Evolutionary conservation across 2,329 filamentous ascomycete species (phyloP).

Genomic region (Ophiostoma fasciatum): DNA sequence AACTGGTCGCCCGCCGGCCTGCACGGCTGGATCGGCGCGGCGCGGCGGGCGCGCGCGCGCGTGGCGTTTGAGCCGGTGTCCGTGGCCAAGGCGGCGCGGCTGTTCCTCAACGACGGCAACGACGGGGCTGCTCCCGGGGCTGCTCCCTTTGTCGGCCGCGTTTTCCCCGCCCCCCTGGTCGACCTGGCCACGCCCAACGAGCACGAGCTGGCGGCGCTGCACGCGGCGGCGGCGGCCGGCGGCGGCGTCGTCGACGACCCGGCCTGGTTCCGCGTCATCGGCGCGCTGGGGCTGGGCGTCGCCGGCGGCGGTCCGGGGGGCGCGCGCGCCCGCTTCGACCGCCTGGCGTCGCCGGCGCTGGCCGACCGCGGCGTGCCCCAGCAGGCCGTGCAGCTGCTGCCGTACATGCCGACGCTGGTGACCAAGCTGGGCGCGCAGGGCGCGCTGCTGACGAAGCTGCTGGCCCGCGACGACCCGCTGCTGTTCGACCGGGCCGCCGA

Average conservation of each 20-base stretch:
- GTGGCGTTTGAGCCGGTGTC: slow-evolving; percentile 86
- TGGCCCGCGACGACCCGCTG: slow-evolving; percentile 52
- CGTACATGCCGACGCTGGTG: slow-evolving; percentile 72
- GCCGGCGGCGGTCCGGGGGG: slow-evolving; percentile 21
- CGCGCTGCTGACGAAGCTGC: slow-evolving; percentile 58
- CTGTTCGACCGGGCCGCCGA: slow-evolving; percentile 47
- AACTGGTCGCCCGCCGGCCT: slow-evolving; percentile 65
- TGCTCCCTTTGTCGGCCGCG: not conserved
- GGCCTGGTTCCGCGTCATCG: slow-evolving; percentile 68
- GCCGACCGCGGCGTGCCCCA: slow-evolving; percentile 73
- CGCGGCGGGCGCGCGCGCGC: slow-evolving; percentile 36
- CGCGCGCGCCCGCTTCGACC: slow-evolving; percentile 56
- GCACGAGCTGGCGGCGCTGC: slow-evolving; percentile 69
- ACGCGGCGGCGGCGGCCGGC: slow-evolving; percentile 49
- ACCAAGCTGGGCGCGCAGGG: slow-evolving; percentile 70
- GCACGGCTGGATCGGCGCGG: slow-evolving; percentile 50
- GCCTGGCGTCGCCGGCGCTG: slow-evolving; percentile 49
- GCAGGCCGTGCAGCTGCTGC: slow-evolving; percentile 69
- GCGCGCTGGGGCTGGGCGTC: slow-evolving; percentile 58
- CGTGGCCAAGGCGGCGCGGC: slow-evolving; percentile 55
- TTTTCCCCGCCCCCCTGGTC: slow-evolving; percentile 49
- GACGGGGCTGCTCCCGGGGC: slow-evolving; percentile 7
- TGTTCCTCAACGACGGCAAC: too few relatives aligned
- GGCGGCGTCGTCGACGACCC: slow-evolving; percentile 48
- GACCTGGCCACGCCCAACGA: slow-evolving; percentile 71